Evolutionary conservation across 1,139 yeast genomes (phyloP), one percentile per base, ranked within the genome.

Genomic region (Diutina scorzettiae): DNA sequence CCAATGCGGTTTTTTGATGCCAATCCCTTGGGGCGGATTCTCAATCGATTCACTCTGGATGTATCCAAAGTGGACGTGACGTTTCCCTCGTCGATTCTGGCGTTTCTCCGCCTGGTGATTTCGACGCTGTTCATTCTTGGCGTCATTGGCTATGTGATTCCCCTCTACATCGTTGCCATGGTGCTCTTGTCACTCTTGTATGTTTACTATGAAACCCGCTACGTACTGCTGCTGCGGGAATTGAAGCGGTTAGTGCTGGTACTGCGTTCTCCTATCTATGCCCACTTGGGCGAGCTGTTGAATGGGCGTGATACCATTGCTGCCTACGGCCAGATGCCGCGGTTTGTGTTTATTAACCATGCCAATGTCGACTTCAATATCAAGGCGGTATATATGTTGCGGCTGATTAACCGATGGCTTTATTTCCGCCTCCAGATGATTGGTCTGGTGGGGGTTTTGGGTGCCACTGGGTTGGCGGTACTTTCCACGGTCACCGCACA

Each of bases 341-440:
- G 85, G 47, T 81, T 80, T 54, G 63, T 62, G 37, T 69, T 62
- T 44, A 63, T 76, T 43, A 78, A 78, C 51, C 72, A 69, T 46
- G 69, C 72, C 42, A 78, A 80, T 46, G 65, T 83, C 37, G 81
- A 81, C 49, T 75, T 73, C 53, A 77, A 81, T 56, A 60, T 80
- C 49, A 73, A 76, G 47, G 74, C 83, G 14, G 62, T 71, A 24
- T 78, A 72, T 54, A 62, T 77, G 58, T 63, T 71, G 41, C 60
- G 79, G 49, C 70, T 78, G 36, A 67, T 74, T 20, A 78, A 78
- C 51, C 70, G 91, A 56, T 84, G 95, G 95, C 61, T 84, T 9
- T 69, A 79, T 4, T 71, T 81, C 42, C 67, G 94, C 48, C 64
- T 82, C 46, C 85, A 80, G 55, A 65, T 75, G 21, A 74, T 84